A percentile compares a stretch with the other conserved stretches of the same genome.
These are phyloP conservation scores for Claviceps sp. DNA, from an alignment of 2,329 filamentous ascomycete species.

Conservation along the genomic window DNA sequence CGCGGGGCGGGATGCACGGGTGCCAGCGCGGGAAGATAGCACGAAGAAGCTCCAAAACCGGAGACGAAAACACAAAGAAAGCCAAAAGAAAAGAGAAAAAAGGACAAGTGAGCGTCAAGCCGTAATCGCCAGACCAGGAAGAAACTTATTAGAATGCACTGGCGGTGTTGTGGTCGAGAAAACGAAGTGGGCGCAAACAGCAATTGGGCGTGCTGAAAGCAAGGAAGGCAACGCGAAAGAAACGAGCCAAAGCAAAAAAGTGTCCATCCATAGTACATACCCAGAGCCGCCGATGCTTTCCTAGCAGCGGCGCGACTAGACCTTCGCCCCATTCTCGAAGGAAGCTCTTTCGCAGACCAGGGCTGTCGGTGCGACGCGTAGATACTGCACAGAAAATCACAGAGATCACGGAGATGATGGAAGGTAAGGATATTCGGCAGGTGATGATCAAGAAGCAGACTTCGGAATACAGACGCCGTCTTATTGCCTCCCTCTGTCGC, in stretches of 20 bases:
- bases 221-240: neutral
- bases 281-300: slow-evolving; percentile 38
- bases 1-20: neutral
- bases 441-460: neutral
- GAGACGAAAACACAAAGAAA: neutral
- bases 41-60: neutral
- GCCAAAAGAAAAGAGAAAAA: neutral
- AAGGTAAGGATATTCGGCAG: neutral
- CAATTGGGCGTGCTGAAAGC: neutral
- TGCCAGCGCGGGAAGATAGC: neutral
- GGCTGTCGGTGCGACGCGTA: neutral
- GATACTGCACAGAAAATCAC: neutral
- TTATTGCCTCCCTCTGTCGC: neutral
- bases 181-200: neutral
- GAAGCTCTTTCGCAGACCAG: neutral
- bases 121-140: neutral
- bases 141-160: neutral
- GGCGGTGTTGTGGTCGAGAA: neutral
- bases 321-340: slow-evolving; percentile 24
- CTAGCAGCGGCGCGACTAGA: slow-evolving; percentile 41
- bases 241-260: neutral
- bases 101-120: neutral
- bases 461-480: neutral
- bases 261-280: slow-evolving; percentile 29
- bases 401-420: neutral